A percentile compares a stretch with the other conserved stretches of the same genome.
Evolutionary conservation across 2,329 filamentous ascomycete genomes (phyloP).

Genomic region (Exophiala bonariae): DNA sequence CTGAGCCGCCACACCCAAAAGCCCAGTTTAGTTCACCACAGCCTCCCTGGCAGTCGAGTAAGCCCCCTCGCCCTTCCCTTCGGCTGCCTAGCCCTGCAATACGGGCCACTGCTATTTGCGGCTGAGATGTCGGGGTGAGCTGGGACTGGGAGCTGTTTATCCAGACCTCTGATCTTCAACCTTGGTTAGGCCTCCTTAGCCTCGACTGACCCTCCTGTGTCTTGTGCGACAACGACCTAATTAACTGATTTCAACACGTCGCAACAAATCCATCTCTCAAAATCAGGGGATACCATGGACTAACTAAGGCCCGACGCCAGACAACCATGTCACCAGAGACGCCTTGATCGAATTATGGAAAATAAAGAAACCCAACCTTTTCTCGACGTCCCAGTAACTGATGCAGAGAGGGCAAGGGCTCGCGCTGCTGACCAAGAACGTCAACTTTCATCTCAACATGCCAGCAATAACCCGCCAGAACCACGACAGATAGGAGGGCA

Average conservation of each 20-base stretch:
- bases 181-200: no score
- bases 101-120: slow-evolving; percentile 4
- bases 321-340: slow-evolving; percentile 16
- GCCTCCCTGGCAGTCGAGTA: background rate
- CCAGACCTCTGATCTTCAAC: no score
- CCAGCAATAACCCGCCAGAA: slow-evolving; percentile 16
- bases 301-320: background rate
- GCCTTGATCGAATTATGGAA: slow-evolving; percentile 17
- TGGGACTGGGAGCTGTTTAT: background rate
- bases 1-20: background rate
- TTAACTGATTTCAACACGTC: slow-evolving; percentile 1
- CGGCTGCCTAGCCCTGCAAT: background rate
- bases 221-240: no score
- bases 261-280: background rate
- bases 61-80: background rate
- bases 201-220: no score
- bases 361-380: slow-evolving; percentile 15
- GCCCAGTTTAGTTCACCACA: background rate
- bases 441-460: slow-evolving; percentile 3
- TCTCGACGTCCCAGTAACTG: slow-evolving; percentile 24
- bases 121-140: background rate
- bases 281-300: slow-evolving; percentile 8
- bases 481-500: slow-evolving; percentile 3
- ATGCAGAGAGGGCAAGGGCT: slow-evolving; percentile 21
- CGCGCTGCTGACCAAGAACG: slow-evolving; percentile 9